Percentiles rank a stretch among this genome's conserved stretches.
These are phyloP conservation scores for Rhynchosporium agropyri DNA, from an alignment of 2,329 filamentous ascomycete genomes.

Conservation along the genomic window DNA sequence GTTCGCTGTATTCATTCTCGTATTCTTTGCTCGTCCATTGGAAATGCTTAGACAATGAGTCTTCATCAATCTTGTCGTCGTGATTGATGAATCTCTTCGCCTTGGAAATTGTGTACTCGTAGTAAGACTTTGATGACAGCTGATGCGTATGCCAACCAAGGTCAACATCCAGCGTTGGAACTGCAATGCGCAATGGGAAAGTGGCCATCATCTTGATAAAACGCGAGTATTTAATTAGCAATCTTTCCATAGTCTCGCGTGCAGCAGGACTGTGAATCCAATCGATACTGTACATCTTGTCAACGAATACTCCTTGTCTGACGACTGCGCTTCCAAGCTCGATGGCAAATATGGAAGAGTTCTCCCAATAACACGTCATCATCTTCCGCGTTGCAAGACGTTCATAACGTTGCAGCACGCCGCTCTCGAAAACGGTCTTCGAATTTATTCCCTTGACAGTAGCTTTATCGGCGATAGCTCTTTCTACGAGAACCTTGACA, in stretches of 20 bases:
- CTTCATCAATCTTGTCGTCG: conserved; percentile 80
- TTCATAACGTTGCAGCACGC: conserved; percentile 39
- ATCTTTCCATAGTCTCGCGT: conserved; percentile 62
- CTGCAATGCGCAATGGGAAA: conserved; percentile 52
- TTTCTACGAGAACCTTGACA: conserved; percentile 55
- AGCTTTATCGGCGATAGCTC: conserved; percentile 45
- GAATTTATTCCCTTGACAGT: conserved; percentile 49
- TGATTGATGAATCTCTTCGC: conserved; percentile 71
- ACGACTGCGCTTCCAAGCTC: conserved; percentile 68
- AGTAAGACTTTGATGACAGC: conserved; percentile 66
- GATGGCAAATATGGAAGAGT: conserved; percentile 64
- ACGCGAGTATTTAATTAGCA: conserved; percentile 65
- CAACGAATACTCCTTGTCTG: conserved; percentile 66
- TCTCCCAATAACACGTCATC: conserved; percentile 73
- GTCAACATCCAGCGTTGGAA: conserved; percentile 76
- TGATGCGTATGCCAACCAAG: conserved; percentile 81
- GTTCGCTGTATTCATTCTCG: conserved; percentile 62
- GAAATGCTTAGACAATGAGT: conserved; percentile 64
- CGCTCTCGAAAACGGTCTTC: conserved; percentile 29
- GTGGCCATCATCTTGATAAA: conserved; percentile 63
- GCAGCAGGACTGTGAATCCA: conserved; percentile 76
- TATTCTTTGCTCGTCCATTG: conserved; percentile 74
- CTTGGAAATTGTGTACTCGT: conserved; percentile 53
- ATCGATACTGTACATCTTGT: conserved; percentile 76
- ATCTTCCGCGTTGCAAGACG: conserved; percentile 60